Evolutionary conservation across 805 yeast genomes (phyloP).

Genomic region (Kuraishia borneana): DNA sequence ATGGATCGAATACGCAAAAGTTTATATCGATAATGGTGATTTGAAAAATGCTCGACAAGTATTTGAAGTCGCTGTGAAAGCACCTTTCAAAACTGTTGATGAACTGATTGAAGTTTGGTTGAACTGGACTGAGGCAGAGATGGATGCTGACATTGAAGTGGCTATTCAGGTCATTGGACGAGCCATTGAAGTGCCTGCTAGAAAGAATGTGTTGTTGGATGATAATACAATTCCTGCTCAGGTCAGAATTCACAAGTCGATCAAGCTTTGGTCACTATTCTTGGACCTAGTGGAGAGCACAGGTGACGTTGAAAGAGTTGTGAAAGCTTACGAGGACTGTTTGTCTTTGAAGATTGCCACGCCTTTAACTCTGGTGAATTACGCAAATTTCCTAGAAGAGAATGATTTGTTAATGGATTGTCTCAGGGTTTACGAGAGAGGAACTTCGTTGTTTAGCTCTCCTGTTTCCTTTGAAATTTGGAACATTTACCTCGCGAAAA

Average conservation of each 20-base stretch:
- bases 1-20: constrained; percentile 61
- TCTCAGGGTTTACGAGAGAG: constrained; percentile 57
- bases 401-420: constrained; percentile 33
- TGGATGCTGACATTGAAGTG: constrained; percentile 30
- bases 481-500: constrained; percentile 52
- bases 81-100: constrained; percentile 49
- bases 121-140: constrained; percentile 66
- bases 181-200: constrained; percentile 16
- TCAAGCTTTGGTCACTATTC: constrained; percentile 62
- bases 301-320: constrained; percentile 28
- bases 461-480: constrained; percentile 61
- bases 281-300: constrained; percentile 57
- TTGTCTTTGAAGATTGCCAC: constrained; percentile 57
- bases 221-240: constrained; percentile 42
- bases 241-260: constrained; percentile 45
- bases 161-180: constrained; percentile 23
- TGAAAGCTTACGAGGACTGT: constrained; percentile 38
- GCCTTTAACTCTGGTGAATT: constrained; percentile 52
- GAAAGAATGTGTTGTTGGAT: constrained; percentile 4
- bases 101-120: constrained; percentile 64
- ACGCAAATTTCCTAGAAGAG: constrained; percentile 48
- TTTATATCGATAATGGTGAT: constrained; percentile 50
- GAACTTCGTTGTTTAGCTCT: constrained; percentile 47
- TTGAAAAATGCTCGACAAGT: constrained; percentile 49
- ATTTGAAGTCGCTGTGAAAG: constrained; percentile 53